Evolutionary conservation across 257 asterid species (phyloP), one percentile per base, ranked within the genome.

Genomic region (Gentiana macrophylla): DNA sequence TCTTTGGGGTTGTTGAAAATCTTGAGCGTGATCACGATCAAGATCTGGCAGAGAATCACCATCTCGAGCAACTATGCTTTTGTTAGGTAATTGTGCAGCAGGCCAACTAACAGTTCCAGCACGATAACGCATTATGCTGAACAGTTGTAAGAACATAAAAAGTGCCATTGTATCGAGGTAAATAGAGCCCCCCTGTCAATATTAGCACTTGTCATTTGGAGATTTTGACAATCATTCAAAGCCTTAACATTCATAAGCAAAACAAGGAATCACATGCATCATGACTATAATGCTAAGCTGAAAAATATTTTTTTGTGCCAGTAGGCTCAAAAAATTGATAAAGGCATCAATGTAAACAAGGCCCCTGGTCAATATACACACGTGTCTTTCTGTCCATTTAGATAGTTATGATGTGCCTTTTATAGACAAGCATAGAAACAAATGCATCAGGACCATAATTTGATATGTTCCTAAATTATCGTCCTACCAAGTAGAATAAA

Each of bases 141-240:
- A 71, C 73, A 92, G 81, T 55, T 72, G 79, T 57, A 62, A 57
- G 55, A 87, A 63, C 77, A 71, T 70, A 65, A 68, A 52, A 54
- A 71, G 59, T 58, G 96, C 83, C 50, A 79, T 66, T 65, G 80
- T 78, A 75, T 91, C 95, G 60, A 87, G 80, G 58, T 76, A 70
- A 64, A 87, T 49, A 49, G 71, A 67, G 52, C 96, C 98, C 60
- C 98, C 98, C 98, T 91, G 63, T 12, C 15, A 69, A 15, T 5
- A 52, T 35, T 13, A 48, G 10, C 49, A 49, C 32, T 37, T 12
- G 33, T 60, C 66, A 59, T 48, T 66, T 38, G 15, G 57, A 55
- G 6, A 50, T 49, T 54, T 36, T 49, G 35, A 48, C 52, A 56
- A 43, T 13, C 8, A 10, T 45, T 37, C 43, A 46, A 4, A 8